phyloP scores from a whole-genome alignment of 2,329 filamentous ascomycete species.

The Thielaviopsis ethacetica region DNA sequence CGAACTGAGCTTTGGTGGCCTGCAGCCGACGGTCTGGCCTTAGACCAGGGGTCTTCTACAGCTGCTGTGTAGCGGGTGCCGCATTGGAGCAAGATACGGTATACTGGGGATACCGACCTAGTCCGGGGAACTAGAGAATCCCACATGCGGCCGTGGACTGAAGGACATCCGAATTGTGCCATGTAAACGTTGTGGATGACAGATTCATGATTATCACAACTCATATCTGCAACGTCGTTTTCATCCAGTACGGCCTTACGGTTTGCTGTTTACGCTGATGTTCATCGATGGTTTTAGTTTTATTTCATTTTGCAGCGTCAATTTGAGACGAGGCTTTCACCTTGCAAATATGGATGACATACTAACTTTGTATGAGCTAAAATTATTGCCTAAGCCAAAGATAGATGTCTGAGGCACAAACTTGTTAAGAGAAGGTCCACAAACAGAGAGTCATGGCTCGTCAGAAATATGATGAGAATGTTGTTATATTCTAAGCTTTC shows the following conservation, averaged over 20 bases:
- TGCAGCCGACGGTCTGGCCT: neutral
- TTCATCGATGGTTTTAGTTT: neutral
- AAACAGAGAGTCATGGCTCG: no score
- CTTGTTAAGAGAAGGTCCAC: neutral
- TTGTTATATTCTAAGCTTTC: no score
- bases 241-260: no score
- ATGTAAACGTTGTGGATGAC: no score
- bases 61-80: neutral
- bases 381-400: neutral
- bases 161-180: neutral
- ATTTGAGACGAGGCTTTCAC: neutral
- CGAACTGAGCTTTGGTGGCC: neutral
- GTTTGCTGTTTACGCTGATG: no score
- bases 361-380: neutral
- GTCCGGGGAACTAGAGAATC: neutral
- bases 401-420: neutral
- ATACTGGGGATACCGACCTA: neutral
- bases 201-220: neutral
- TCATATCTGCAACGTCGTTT: no score
- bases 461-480: no score
- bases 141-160: neutral
- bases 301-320: neutral
- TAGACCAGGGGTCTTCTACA: neutral
- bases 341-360: neutral
- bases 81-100: neutral